Evolutionary conservation across 2,329 filamentous ascomycete genomes (phyloP), one percentile per base, ranked within the genome.

Genomic region (Fusarium pininemorale): DNA sequence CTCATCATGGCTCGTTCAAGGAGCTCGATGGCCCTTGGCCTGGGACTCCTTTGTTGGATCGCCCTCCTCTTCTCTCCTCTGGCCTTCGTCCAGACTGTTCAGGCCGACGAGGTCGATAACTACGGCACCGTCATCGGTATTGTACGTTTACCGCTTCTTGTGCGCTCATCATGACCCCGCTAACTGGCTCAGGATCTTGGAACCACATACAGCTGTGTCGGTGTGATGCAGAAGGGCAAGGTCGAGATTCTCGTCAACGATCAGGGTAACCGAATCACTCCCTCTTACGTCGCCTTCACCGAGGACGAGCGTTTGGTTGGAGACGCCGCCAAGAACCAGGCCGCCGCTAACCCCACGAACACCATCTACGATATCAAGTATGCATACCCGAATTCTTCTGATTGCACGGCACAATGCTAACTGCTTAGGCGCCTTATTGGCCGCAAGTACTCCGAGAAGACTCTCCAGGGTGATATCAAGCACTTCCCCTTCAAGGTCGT

Each of bases 311-410:
- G 96, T 82, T 89, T 99, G 77, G 95, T 99, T 78, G 96, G 96
- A 89, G 96, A 99, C 85, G 94, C 96, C 81, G 95, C 95, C 81
- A 98, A 98, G 92, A 97, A 97, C 87, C 95, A 97, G 89, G 95
- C 93, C 81, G 92, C 93, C 73, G 85, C 91, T 64, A 96, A 96
- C 89, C 94, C 93, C 51, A 85, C 81, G 78, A 90, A 92, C 81
- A 96, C 93, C 60, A 89, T 96, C 82, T 96, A 88, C 81, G 93
- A 96, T 81, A 87, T 95, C 86, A 96, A 96, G 93, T 95, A 85
- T 90, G 92, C 87, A 57, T n/a, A n/a, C 39, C 30, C 47, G n/a
- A 45, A 55, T 59, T 30, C 44, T 7, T 53, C 18, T 41, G 32
- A 14, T n/a, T 20, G 13, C 28, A 37, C 8, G 14, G 22, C 59